Base-by-base conservation (phyloP, 495 filamentous ascomycete species). In the Penicillium diatomitis region DNA sequence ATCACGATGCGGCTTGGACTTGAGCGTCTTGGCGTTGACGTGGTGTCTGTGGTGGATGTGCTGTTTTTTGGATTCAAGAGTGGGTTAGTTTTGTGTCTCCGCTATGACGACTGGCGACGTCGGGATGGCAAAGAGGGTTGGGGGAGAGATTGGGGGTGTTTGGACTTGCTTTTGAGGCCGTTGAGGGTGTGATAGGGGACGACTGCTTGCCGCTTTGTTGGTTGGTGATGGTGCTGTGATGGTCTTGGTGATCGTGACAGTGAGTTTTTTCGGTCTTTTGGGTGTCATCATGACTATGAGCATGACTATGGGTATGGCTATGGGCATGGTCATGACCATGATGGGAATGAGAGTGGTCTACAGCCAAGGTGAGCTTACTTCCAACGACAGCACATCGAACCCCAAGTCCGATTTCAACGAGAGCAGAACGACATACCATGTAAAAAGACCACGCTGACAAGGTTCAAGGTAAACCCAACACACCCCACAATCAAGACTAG, bases 401-500 rank as follows among this genome's bases (percentile, higher is more conserved):
- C 51, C 20, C 20, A 1, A 10, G 2, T 36, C 10, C 10, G 6
- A 36, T 36, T 6, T 7, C 34, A 10, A 36, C 34, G 34, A 1
- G 34, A 36, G 6, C 34, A 10, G 34, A 36, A 36, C 6, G 34
- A 2, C 44, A 11, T 44, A 61, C 90, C 88, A 52, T 90, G 88
- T 47, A 96, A 75, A 27, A 96, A 80, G 40, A 84, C 70, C 38
- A 87, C 84, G 8, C 88, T 89, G 35, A 85, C 71, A 3, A 95
- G 74, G 58, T 96, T 96, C 4, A 87, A 85, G 2, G 75, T 77
- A 30, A 96, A 72, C 8, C 90, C 90, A 46, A 85, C 71, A 37
- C 77, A 88, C 4, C 90, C 90, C 37, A 92, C 82, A 50, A 87
- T 83, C 36, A 92, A 71, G 29, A 95, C 85, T 8, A 95, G 70